A percentile compares a stretch with the other conserved stretches of the same genome.
phyloP scores from a whole-genome alignment of 257 asterid genomes.

The Cordia subcordata region DNA sequence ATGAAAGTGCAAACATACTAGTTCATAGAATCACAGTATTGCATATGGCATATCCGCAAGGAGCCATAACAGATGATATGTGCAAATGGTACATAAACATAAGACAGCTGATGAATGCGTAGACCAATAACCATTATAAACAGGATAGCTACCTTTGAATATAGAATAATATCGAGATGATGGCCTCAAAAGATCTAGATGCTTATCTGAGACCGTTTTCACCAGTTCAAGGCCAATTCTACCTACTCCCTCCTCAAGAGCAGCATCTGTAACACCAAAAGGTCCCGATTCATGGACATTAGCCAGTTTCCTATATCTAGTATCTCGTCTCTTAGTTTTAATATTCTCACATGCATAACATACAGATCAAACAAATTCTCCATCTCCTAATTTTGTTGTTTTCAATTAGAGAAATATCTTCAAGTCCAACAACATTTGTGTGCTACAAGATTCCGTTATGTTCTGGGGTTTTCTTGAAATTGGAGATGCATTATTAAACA shows the following conservation, averaged over 20 bases:
- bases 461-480: too few species aligned
- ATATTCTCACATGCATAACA: not conserved
- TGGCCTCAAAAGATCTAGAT: conserved; percentile 94
- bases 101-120: not conserved
- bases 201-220: conserved; percentile 81
- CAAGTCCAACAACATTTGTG: too few species aligned
- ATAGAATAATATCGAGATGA: conserved; percentile 79
- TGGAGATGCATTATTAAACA: too few species aligned
- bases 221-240: conserved; percentile 71
- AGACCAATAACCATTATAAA: conserved; percentile 3
- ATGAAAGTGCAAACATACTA: too few species aligned
- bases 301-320: conserved; percentile 11
- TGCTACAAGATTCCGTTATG: too few species aligned
- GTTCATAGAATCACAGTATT: too few species aligned
- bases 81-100: too few species aligned
- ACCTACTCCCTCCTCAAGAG: conserved; percentile 66
- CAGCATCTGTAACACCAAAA: conserved; percentile 70
- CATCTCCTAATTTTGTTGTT: not conserved
- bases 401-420: too few species aligned
- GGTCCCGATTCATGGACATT: conserved; percentile 33
- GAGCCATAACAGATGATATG: too few species aligned
- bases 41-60: too few species aligned
- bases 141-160: conserved; percentile 62
- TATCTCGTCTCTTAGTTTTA: not conserved
- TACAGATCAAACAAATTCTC: not conserved